Conservation (phyloP, 192 early-diverging fungal species). For the Nowakowskiella sp. region DNA sequence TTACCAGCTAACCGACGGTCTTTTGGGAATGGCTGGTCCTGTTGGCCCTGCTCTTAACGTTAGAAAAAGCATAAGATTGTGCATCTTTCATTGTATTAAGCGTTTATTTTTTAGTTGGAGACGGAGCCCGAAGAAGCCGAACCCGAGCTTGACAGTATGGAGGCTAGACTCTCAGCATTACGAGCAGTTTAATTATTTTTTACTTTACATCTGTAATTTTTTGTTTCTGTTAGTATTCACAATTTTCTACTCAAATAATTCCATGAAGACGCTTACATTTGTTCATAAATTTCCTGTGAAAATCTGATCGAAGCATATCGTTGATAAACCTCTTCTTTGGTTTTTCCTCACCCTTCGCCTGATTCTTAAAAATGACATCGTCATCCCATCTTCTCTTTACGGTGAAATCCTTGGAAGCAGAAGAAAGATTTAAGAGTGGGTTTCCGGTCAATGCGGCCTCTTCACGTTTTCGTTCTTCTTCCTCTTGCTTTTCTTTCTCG, state of each 20-base stretch:
- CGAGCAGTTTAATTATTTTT: conserved; percentile 37
- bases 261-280: conserved; percentile 86
- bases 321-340: conserved; percentile 95
- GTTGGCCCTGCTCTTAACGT: conserved; percentile 51
- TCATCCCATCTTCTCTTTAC: conserved; percentile 96
- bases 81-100: conserved; percentile 6
- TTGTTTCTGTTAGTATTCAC: too few relatives aligned
- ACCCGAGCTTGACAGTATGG: conserved; percentile 75
- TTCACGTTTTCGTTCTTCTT: conserved; percentile 47
- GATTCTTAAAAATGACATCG: conserved; percentile 97
- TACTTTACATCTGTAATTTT: too few relatives aligned
- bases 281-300: conserved; percentile 92
- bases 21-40: conserved; percentile 38
- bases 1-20: conserved; percentile 81
- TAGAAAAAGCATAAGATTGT: not conserved
- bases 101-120: conserved; percentile 20
- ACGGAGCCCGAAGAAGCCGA: conserved; percentile 59
- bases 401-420: conserved; percentile 48
- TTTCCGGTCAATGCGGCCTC: conserved; percentile 69
- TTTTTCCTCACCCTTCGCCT: conserved; percentile 80
- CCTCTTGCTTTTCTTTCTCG: conserved; percentile 58
- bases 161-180: conserved; percentile 72
- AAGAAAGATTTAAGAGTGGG: conserved; percentile 61
- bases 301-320: conserved; percentile 91
- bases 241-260: too few relatives aligned